Percentiles rank a stretch among this genome's conserved stretches.
phyloP scores from a whole-genome alignment of 2,329 filamentous ascomycete species.

The Fusarium brevicatenulatum region DNA sequence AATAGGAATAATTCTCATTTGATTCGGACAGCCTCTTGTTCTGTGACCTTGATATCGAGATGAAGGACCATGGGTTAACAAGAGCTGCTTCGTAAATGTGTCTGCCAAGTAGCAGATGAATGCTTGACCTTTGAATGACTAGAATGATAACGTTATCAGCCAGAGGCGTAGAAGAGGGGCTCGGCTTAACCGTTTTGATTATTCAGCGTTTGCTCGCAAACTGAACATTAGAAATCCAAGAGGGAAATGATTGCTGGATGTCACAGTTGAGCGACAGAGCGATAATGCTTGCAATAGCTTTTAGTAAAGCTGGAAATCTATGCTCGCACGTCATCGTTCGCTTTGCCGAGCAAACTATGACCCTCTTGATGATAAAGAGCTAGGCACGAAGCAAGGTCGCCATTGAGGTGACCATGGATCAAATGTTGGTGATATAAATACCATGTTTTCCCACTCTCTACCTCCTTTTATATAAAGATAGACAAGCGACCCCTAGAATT shows the following conservation, averaged over 20 bases:
- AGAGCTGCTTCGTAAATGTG: not conserved
- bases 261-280: not conserved
- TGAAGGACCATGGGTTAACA: not conserved
- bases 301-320: not conserved
- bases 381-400: not conserved
- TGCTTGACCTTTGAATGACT: not conserved
- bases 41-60: not conserved
- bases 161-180: not conserved
- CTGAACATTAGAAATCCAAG: not conserved
- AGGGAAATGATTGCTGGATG: not conserved
- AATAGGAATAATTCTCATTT: not conserved
- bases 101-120: not conserved
- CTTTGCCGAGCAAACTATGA: constrained; percentile 5
- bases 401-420: not conserved
- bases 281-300: not conserved
- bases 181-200: not conserved
- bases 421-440: constrained; percentile 1
- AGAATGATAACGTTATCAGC: constrained; percentile 14
- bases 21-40: not conserved
- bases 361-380: not conserved
- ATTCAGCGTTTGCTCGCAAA: constrained; percentile 14
- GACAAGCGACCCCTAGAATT: not conserved
- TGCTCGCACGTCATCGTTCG: constrained; percentile 18
- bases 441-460: not conserved
- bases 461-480: not conserved